Conservation (phyloP, 306 rosid genomes). For the Fagus sylvatica region DNA sequence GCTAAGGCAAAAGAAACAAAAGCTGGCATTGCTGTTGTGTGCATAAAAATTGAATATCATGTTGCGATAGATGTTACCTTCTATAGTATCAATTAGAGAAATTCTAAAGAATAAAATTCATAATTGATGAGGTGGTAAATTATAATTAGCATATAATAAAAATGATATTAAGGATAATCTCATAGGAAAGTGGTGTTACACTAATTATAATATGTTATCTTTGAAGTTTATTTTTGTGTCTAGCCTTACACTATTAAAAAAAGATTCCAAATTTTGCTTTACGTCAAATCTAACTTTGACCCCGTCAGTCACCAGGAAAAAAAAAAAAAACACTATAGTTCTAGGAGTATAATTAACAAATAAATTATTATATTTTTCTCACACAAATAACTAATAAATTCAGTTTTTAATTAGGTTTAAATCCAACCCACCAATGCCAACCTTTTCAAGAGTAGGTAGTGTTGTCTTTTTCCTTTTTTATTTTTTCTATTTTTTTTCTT, state of each 20-base stretch:
- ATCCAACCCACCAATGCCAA: not conserved
- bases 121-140: too few relatives aligned
- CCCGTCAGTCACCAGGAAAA: not conserved
- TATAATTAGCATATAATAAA: too few relatives aligned
- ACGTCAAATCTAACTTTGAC: not conserved
- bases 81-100: not conserved
- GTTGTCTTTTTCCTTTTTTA: not conserved
- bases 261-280: not conserved
- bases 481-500: not conserved
- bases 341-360: not conserved
- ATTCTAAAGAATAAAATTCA: too few relatives aligned
- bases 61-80: not conserved
- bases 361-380: too few relatives aligned
- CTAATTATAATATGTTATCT: too few relatives aligned
- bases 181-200: too few relatives aligned
- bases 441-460: not conserved
- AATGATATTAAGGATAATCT: too few relatives aligned
- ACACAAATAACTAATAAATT: not conserved
- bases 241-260: too few relatives aligned
- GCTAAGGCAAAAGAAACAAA: not conserved
- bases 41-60: not conserved
- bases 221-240: too few relatives aligned
- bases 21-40: not conserved
- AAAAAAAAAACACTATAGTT: not conserved
- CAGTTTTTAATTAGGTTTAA: not conserved